Percentiles rank a stretch among this genome's conserved stretches.
These are phyloP conservation scores for Rubroshorea leprosula DNA, from an alignment of 345 rosid species.

Conservation along the genomic window DNA sequence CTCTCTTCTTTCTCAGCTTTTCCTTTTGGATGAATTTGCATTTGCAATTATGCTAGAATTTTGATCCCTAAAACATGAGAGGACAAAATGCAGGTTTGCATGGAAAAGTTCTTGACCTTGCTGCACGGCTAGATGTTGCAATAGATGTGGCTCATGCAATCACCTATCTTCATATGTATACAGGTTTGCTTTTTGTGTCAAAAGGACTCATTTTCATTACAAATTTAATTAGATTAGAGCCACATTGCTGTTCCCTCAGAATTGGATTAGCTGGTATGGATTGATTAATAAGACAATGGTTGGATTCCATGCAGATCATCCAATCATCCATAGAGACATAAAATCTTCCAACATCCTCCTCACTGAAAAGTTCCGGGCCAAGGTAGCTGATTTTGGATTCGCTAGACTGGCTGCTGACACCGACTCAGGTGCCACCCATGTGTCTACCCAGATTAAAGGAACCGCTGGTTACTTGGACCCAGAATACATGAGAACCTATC, in stretches of 20 bases:
- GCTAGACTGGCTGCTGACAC: conserved; percentile 74
- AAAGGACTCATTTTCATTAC: not conserved
- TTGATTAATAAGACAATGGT: conserved; percentile 9
- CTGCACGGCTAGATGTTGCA: conserved; percentile 68
- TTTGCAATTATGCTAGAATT: too few relatives aligned
- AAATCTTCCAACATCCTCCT: conserved; percentile 95
- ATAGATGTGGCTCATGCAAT: conserved; percentile 88
- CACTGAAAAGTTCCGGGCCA: conserved; percentile 79
- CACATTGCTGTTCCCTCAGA: too few relatives aligned
- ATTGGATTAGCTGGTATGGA: too few relatives aligned
- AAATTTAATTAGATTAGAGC: too few relatives aligned
- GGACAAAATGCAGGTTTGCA: conserved; percentile 46
- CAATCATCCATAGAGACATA: conserved; percentile 90
- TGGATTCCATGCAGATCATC: conserved; percentile 61
- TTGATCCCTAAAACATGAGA: conserved; percentile 14
- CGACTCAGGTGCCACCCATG: conserved; percentile 83
- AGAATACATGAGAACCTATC: conserved; percentile 80
- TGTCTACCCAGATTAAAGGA: conserved; percentile 96
- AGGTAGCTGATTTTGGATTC: conserved; percentile 90
- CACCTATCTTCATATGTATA: conserved; percentile 95
- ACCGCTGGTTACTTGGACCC: conserved; percentile 96
- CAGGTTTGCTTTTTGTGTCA: conserved; percentile 56
- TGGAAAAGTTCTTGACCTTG: conserved; percentile 54
- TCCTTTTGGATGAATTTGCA: not conserved
- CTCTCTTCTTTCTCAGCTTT: too few relatives aligned